These are phyloP conservation scores for Pulveroboletus ravenelii DNA, from an alignment of 768 basidiomycete species.

Conservation along the genomic window DNA sequence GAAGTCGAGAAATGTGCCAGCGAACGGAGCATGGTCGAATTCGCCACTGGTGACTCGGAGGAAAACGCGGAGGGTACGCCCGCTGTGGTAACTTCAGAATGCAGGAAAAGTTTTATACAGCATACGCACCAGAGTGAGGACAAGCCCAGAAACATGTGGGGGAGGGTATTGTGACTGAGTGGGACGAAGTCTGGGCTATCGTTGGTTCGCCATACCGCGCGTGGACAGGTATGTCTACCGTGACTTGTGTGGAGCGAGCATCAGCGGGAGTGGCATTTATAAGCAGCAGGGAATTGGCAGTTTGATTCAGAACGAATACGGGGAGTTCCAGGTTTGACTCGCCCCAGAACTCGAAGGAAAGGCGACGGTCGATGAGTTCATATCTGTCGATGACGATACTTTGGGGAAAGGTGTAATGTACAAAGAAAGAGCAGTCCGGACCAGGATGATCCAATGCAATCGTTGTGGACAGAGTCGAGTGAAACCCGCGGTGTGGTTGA, in stretches of 20 bases:
- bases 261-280: constrained; percentile 22
- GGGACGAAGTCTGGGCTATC: constrained; percentile 6
- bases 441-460: constrained; percentile 11
- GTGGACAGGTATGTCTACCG: constrained; percentile 40
- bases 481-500: constrained; percentile 25
- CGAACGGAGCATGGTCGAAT: constrained; percentile 22
- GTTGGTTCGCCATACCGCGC: constrained; percentile 37
- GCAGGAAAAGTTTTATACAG: not conserved
- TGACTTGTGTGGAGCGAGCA: constrained; percentile 6
- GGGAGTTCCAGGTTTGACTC: constrained; percentile 42
- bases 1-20: constrained; percentile 15
- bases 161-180: constrained; percentile 20
- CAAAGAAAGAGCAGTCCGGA: constrained; percentile 27
- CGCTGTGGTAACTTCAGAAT: constrained; percentile 10
- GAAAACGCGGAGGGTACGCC: constrained; percentile 6
- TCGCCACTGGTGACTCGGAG: constrained; percentile 12
- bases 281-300: constrained; percentile 29
- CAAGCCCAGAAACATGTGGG: constrained; percentile 34
- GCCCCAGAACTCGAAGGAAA: constrained; percentile 34
- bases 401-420: constrained; percentile 35
- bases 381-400: constrained; percentile 42
- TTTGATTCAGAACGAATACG: constrained; percentile 31
- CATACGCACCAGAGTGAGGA: constrained; percentile 20
- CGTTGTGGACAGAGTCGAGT: constrained; percentile 27
- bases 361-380: constrained; percentile 35